phyloP scores from a whole-genome alignment of 2,329 filamentous ascomycete genomes.

The Drechslerella stenobrocha region DNA sequence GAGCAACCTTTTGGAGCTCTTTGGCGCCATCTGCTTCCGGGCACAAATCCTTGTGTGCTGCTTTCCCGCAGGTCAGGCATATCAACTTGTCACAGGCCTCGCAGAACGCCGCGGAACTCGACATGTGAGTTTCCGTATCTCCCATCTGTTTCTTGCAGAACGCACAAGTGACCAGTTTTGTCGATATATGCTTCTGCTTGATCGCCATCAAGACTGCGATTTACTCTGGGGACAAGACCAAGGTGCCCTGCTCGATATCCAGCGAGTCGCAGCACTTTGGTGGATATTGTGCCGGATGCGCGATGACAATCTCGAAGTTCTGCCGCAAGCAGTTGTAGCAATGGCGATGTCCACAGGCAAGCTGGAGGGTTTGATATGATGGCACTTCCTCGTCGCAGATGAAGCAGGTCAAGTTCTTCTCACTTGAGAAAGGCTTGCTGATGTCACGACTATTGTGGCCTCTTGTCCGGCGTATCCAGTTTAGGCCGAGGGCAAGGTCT shows the following conservation, averaged over 20 bases:
- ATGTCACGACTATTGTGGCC: background rate
- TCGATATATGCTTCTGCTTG: conserved; percentile 14
- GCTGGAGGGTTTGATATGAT: conserved; percentile 3
- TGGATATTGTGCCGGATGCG: conserved; percentile 10
- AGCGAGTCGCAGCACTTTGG: conserved; percentile 26
- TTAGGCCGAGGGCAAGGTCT: conserved; percentile 10
- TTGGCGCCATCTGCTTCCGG: conserved; percentile 6
- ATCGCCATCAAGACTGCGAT: conserved; percentile 1
- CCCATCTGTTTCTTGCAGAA: conserved; percentile 15
- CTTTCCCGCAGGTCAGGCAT: conserved; percentile 16
- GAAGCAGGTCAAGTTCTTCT: conserved; percentile 7
- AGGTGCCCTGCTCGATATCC: conserved; percentile 4
- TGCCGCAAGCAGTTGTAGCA: conserved; percentile 17
- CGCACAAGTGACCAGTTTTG: conserved; percentile 14
- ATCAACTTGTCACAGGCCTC: conserved; percentile 16
- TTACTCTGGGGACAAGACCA: conserved; percentile 9
- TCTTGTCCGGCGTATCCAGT: conserved; percentile 5
- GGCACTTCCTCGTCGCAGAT: conserved; percentile 8
- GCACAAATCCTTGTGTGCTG: conserved; percentile 24
- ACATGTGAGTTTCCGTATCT: conserved; percentile 4
- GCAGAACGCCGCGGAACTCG: conserved; percentile 11
- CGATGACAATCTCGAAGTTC: conserved; percentile 14
- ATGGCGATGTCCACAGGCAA: conserved; percentile 10
- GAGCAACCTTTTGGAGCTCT: background rate
- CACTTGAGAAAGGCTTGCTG: conserved; percentile 12